Base-by-base conservation (phyloP, 805 yeast genomes). In the Schizosaccharomyces japonicus region DNA sequence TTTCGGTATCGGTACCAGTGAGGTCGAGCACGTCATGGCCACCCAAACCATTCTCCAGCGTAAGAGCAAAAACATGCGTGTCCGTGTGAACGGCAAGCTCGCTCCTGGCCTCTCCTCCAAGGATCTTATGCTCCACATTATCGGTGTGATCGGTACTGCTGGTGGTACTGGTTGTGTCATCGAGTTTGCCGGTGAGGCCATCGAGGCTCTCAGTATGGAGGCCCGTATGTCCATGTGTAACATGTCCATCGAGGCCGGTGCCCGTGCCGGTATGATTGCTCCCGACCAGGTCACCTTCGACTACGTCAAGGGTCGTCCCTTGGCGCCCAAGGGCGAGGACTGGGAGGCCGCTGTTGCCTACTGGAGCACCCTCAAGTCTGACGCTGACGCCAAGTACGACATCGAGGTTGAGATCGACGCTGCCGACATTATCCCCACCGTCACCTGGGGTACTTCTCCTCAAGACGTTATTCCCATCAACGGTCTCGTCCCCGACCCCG, bases 401-500 rank as follows among this genome's bases (percentile, higher is more conserved):
- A 65, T 72, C 55, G 94, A 82, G 55, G 77, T 90, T 55, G 66
- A 69, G 42, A 80, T 90, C 61, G 68, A 78, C 54, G 94, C 92
- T 48, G 65, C 70, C 25, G 96, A 87, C 57, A 77, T 90, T 51
- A 75, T 80, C 47, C 98, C 98, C 55, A 90, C 98, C 23, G 83
- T 90, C 52, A 90, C 98, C 25, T 90, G 98, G 98, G 98, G 98
- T 69, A 90, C 90, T 56, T 87, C 96, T 57, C 98, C 98, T 29
- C 96, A 90, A 66, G 98, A 90, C 61, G 96, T 96, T 44, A 69
- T 90, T 53, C 95, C 98, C 51, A 85, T 90, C 57, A 78, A 92
- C 13, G 94, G 81, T 32, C 58, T 65, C 17, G 94, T 84, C 44
- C 98, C 98, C 47, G 92, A 90, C 60, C 98, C 98, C 52, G 61